Evolutionary conservation across 257 asterid genomes (phyloP), one percentile per base, ranked within the genome.

Genomic region (Nicotiana attenuata): DNA sequence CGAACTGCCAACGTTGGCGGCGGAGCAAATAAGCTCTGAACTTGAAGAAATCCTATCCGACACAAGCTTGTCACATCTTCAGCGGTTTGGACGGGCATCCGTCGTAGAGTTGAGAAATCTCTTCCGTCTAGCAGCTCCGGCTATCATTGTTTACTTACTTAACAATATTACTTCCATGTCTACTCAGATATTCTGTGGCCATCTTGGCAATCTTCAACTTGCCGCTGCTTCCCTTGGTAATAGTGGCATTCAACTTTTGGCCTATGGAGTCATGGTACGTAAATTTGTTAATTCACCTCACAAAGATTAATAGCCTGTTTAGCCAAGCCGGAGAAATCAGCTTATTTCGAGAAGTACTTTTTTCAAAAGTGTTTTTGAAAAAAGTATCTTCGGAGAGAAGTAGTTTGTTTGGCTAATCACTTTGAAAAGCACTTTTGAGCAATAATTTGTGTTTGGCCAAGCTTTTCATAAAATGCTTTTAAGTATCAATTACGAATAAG

Each of bases 151-250:
- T 10, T 84, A 84, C 82, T 29, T 80, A 79, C 81, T 84, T 65
- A 84, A 84, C 69, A 80, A 61, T 5, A 38, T 80, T 24, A 84
- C 78, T 80, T 80, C 82, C 10, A 80, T 84, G 84, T 84, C 83
- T 68, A 80, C 87, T 0, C 84, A 80, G 26, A 80, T 84, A 1
- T 80, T 84, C 57, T 84, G 82, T 7, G 87, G 87, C 0, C 87
- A 81, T 10, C 84, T 84, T 38, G 87, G 87, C 5, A 84, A 84
- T 55, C 84, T 84, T 63, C 80, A 84, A 60, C 87, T 84, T 13
- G 87, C 87, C 7, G 84, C 87, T 75, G 84, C 87, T 76, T 84
- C 87, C 3, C 87, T 84, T n/a, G 87, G 84, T 20, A 84, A 84
- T 33, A 63, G 67, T 9, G 84, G 84, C 10, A 75, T 80, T 24